These are phyloP conservation scores for Candida dendrica DNA, from an alignment of 805 yeast species.

Conservation along the genomic window DNA sequence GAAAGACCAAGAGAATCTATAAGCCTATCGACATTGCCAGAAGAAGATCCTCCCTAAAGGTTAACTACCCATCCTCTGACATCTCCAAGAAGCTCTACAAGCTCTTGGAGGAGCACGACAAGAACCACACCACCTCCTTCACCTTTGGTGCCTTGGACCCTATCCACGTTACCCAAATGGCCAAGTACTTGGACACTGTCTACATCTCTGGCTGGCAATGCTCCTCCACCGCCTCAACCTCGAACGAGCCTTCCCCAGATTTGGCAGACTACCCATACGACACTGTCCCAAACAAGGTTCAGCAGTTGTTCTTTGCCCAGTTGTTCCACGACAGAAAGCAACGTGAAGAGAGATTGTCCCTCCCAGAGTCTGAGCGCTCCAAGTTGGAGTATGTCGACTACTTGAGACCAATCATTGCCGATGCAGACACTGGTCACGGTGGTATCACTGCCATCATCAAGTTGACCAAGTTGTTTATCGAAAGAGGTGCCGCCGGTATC, in stretches of 20 bases:
- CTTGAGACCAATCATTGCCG: slow-evolving; percentile 92
- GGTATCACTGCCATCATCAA: slow-evolving; percentile 95
- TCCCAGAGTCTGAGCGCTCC: slow-evolving; percentile 58
- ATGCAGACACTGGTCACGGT: slow-evolving; percentile 99
- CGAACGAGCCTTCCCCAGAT: slow-evolving; percentile 97
- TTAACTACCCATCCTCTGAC: slow-evolving; percentile 65
- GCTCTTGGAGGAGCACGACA: slow-evolving; percentile 65
- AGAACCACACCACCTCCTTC: slow-evolving; percentile 67
- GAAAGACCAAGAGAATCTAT: slow-evolving; percentile 79
- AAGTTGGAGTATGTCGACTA: slow-evolving; percentile 75
- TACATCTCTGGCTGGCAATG: slow-evolving; percentile 99
- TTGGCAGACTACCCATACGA: slow-evolving; percentile 98
- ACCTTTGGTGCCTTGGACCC: slow-evolving; percentile 97
- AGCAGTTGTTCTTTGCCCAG: slow-evolving; percentile 95
- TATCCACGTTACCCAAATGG: slow-evolving; percentile 94
- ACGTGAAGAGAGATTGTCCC: slow-evolving; percentile 53
- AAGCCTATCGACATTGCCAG: slow-evolving; percentile 81
- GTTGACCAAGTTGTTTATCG: slow-evolving; percentile 91
- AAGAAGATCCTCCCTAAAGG: slow-evolving; percentile 76
- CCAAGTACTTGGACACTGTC: slow-evolving; percentile 84
- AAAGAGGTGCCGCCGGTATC: slow-evolving; percentile 98
- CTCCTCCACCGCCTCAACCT: slow-evolving; percentile 94
- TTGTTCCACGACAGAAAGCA: slow-evolving; percentile 96
- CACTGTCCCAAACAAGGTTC: slow-evolving; percentile 97
- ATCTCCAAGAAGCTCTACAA: slow-evolving; percentile 80